Base-by-base conservation (phyloP, 2,329 filamentous ascomycete species). In the Calonectria leucothoes region DNA sequence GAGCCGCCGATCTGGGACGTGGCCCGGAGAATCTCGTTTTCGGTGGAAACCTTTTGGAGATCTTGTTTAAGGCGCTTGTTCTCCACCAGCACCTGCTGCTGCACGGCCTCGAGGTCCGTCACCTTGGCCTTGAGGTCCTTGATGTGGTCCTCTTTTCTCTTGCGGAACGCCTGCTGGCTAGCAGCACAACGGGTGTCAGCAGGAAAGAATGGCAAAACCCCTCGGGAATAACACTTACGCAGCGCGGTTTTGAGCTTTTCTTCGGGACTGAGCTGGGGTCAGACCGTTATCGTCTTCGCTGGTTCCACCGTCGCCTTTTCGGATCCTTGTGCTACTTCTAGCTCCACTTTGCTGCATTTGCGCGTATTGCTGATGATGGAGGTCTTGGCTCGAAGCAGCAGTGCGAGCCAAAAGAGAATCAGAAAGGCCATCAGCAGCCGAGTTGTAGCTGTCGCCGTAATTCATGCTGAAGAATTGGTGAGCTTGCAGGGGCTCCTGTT, bases 101-200 rank as follows among this genome's bases (percentile, higher is more conserved):
- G 94, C 61, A 93, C 91, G 73, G 92, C 91, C 82, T 97, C 94
- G 31, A 98, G 91, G 64, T 88, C 89, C 63, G 91, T 93, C 29
- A 98, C 92, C 83, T 98, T 97, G 70, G 92, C 91, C 85, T 98
- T 96, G 35, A 98, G 92, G 74, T 98, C 95, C 83, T 96, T 96
- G 75, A 98, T 95, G 81, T 98, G 96, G 71, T 93, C 93, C 84
- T 98, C 96, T 85, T 98, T 98, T 78, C 96, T 93, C 85, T 98
- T 96, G 74, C 96, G 95, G 84, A 98, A 98, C 31, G 97, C 96
- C 79, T 96, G 93, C 89, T 98, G 97, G 55, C 96, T 98, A 75
- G 29, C 29, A n/a, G 6, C 23, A 25, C 42, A 20, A 20, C 15
- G 2, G 6, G 20, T 39, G 64, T 81, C 70, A 80, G 76, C 55